A percentile compares a stretch with the other conserved stretches of the same genome.
Conservation (phyloP, 2,329 filamentous ascomycete species). For the Diaporthe nobilis region DNA sequence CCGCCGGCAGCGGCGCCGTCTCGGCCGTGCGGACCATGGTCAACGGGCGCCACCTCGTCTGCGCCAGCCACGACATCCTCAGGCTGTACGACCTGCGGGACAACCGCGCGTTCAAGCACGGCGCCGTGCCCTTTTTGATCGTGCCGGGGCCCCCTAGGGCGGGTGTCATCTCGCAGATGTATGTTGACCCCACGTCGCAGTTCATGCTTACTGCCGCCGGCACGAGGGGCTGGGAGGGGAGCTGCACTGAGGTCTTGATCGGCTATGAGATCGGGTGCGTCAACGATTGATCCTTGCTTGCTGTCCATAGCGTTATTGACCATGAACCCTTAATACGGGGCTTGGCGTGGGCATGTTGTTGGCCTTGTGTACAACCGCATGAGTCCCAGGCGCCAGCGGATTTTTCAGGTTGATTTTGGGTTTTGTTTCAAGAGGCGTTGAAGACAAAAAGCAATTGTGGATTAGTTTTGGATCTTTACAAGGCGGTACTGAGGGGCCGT, state of each 20-base stretch:
- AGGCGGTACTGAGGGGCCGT: neutral
- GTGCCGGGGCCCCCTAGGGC: slow-evolving; percentile 88
- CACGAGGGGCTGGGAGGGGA: slow-evolving; percentile 95
- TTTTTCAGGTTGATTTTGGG: neutral
- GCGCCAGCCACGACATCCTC: slow-evolving; percentile 88
- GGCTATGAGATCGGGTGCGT: slow-evolving; percentile 84
- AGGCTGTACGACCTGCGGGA: slow-evolving; percentile 90
- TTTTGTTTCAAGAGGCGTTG: neutral
- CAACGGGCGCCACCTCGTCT: slow-evolving; percentile 92
- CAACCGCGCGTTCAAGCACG: slow-evolving; percentile 75
- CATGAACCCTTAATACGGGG: neutral
- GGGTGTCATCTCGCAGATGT: slow-evolving; percentile 88
- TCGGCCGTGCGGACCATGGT: slow-evolving; percentile 91
- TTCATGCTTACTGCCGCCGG: slow-evolving; percentile 95
- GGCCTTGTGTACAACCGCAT: neutral
- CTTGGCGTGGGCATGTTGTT: neutral
- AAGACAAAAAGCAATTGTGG: neutral
- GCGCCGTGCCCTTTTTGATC: slow-evolving; percentile 93
- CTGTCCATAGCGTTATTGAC: neutral
- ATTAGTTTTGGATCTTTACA: neutral
- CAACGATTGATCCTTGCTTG: slow-evolving; percentile 18
- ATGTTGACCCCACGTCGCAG: slow-evolving; percentile 87
- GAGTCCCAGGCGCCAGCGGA: neutral
- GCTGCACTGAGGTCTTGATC: slow-evolving; percentile 88
- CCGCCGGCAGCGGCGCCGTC: slow-evolving; percentile 88